These are phyloP conservation scores for Exobasidium cylindrosporum DNA, from an alignment of 1,284 basidiomycete genomes.

Conservation along the genomic window DNA sequence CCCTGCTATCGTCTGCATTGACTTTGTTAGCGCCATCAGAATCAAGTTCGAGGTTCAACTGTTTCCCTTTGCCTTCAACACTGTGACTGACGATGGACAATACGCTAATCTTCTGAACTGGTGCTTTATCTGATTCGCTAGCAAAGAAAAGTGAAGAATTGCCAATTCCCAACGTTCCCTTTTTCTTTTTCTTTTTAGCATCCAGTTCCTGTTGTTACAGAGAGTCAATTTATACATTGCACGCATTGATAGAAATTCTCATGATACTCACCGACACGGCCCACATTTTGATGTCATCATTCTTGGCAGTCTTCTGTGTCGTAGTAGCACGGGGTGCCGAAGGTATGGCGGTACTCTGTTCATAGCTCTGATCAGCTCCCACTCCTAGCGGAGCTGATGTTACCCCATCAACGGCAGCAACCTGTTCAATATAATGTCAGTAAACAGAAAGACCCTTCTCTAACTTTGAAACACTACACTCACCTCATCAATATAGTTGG, in stretches of 20 bases:
- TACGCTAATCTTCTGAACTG: conserved; percentile 49
- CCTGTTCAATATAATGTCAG: neutral
- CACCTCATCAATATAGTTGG: conserved; percentile 53
- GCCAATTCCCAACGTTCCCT: conserved; percentile 53
- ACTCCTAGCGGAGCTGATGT: conserved; percentile 1
- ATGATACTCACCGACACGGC: conserved; percentile 33
- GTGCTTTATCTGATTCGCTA: conserved; percentile 52
- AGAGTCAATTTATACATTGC: too few species aligned
- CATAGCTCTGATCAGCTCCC: conserved; percentile 32
- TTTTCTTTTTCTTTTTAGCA: conserved; percentile 49
- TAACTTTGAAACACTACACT: neutral
- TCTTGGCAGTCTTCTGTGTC: conserved; percentile 25
- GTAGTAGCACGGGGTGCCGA: conserved; percentile 17
- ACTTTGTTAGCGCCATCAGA: conserved; percentile 16
- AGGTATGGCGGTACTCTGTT: conserved; percentile 27
- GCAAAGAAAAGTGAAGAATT: conserved; percentile 53
- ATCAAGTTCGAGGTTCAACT: conserved; percentile 38
- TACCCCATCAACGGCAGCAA: conserved; percentile 30
- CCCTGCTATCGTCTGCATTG: conserved; percentile 27
- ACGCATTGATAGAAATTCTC: conserved; percentile 24
- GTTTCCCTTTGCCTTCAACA: conserved; percentile 50
- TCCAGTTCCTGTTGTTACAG: conserved; percentile 29
- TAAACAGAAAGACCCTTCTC: neutral
- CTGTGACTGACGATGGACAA: conserved; percentile 32
- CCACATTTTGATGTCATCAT: conserved; percentile 55